Evolutionary conservation across 2,329 filamentous ascomycete species (phyloP).

Genomic region (Aspergillus hortae): DNA sequence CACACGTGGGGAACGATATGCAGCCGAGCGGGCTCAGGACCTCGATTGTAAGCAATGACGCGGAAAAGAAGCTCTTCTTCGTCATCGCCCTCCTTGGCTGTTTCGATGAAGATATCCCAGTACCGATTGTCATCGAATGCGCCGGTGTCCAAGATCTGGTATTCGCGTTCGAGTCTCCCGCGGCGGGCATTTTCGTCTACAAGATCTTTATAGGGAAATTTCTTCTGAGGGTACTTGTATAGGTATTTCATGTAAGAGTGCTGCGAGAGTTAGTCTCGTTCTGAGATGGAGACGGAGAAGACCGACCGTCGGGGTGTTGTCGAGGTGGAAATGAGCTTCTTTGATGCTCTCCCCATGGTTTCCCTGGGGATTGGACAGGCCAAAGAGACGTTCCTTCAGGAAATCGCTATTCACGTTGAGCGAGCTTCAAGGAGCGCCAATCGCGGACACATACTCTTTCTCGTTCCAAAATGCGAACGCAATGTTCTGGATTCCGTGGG

Average conservation of each 20-base stretch:
- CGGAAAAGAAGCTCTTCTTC: slow-evolving; percentile 90
- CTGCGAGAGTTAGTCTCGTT: slow-evolving; percentile 42
- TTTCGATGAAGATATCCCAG: slow-evolving; percentile 97
- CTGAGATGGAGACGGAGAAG: not conserved
- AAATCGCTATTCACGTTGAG: slow-evolving; percentile 62
- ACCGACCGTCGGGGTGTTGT: slow-evolving; percentile 76
- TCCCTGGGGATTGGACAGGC: slow-evolving; percentile 90
- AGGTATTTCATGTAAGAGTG: slow-evolving; percentile 99
- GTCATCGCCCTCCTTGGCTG: slow-evolving; percentile 88
- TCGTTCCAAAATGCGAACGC: slow-evolving; percentile 98
- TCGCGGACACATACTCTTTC: slow-evolving; percentile 65
- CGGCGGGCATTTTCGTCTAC: slow-evolving; percentile 78
- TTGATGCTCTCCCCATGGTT: slow-evolving; percentile 98
- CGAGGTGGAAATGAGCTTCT: slow-evolving; percentile 92
- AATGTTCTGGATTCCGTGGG: slow-evolving; percentile 86
- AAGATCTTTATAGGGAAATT: slow-evolving; percentile 88
- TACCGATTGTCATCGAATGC: slow-evolving; percentile 85
- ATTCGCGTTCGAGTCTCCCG: slow-evolving; percentile 74
- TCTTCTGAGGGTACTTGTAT: slow-evolving; percentile 92
- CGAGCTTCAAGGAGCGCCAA: not conserved
- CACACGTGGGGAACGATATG: slow-evolving; percentile 94
- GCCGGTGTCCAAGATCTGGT: slow-evolving; percentile 86
- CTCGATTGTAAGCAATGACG: slow-evolving; percentile 93
- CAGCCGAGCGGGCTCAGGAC: slow-evolving; percentile 81
- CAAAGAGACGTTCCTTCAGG: slow-evolving; percentile 91